Conservation (phyloP, 208 protist genomes). For the Leishmania braziliensis region DNA sequence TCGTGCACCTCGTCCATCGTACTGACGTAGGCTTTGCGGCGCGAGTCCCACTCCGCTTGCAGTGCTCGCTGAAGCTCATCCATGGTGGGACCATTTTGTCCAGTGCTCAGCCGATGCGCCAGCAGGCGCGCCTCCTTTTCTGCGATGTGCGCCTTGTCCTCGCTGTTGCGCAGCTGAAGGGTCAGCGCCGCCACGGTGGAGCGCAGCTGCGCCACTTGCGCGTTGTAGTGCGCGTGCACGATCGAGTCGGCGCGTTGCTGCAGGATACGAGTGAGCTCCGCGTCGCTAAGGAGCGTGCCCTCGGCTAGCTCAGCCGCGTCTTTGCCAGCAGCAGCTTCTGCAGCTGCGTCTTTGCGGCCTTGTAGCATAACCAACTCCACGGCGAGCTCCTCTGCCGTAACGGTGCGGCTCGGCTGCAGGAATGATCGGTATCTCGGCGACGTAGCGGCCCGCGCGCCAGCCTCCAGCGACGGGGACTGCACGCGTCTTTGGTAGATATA, state of each 20-base stretch:
- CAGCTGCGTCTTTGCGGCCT: not conserved
- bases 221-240: slow-evolving; percentile 22
- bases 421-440: slow-evolving; percentile 47
- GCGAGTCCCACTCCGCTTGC: slow-evolving; percentile 21
- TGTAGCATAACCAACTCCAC: slow-evolving; percentile 62
- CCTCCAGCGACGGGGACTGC: not conserved
- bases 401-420: slow-evolving; percentile 24
- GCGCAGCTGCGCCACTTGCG: slow-evolving; percentile 25
- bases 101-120: not conserved
- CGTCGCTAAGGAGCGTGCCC: not conserved
- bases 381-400: slow-evolving; percentile 72
- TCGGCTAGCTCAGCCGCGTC: too few relatives aligned
- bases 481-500: slow-evolving; percentile 48
- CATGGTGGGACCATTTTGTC: not conserved
- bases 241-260: slow-evolving; percentile 25
- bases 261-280: slow-evolving; percentile 12
- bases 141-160: slow-evolving; percentile 37
- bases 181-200: slow-evolving; percentile 32
- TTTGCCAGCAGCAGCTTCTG: not conserved
- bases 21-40: slow-evolving; percentile 15
- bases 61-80: slow-evolving; percentile 6
- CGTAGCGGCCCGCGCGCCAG: not conserved
- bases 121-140: slow-evolving; percentile 45
- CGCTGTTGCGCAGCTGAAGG: slow-evolving; percentile 32
- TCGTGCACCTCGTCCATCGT: slow-evolving; percentile 22